These are phyloP conservation scores for Huiozyma naganishii DNA, from an alignment of 805 yeast genomes.

Conservation along the genomic window DNA sequence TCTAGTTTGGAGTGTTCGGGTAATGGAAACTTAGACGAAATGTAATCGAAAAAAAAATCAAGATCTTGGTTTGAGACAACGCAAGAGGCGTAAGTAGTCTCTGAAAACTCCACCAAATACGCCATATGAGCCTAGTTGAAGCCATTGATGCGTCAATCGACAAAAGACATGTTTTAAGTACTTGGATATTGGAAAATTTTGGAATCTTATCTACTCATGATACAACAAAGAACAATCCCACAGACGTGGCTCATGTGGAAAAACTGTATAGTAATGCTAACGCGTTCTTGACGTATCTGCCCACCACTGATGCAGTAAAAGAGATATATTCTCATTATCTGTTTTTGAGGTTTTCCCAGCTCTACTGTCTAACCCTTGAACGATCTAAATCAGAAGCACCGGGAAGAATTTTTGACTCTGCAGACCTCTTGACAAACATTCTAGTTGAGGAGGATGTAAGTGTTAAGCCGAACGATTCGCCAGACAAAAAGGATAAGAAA, in stretches of 20 bases:
- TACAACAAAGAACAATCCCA: neutral
- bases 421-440: slow-evolving; percentile 18
- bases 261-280: slow-evolving; percentile 8
- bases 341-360: slow-evolving; percentile 13
- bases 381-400: slow-evolving; percentile 9
- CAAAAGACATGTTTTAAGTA: slow-evolving; percentile 16
- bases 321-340: slow-evolving; percentile 16
- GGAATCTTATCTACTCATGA: slow-evolving; percentile 2
- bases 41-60: no score
- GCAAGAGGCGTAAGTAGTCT: no score
- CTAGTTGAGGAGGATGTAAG: slow-evolving; percentile 20
- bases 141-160: slow-evolving; percentile 4
- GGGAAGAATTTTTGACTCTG: slow-evolving; percentile 21
- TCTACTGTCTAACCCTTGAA: slow-evolving; percentile 10
- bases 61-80: no score
- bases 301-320: slow-evolving; percentile 6
- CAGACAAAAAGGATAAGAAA: slow-evolving; percentile 11
- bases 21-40: no score
- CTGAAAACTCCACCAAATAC: no score
- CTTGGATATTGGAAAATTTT: slow-evolving; percentile 14
- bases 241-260: neutral
- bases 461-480: slow-evolving; percentile 2
- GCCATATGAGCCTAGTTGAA: slow-evolving; percentile 1
- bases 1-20: no score
- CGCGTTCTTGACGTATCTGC: slow-evolving; percentile 6